Evolutionary conservation across 2,329 filamentous ascomycete genomes (phyloP).

Genomic region (Thelonectria blattea): DNA sequence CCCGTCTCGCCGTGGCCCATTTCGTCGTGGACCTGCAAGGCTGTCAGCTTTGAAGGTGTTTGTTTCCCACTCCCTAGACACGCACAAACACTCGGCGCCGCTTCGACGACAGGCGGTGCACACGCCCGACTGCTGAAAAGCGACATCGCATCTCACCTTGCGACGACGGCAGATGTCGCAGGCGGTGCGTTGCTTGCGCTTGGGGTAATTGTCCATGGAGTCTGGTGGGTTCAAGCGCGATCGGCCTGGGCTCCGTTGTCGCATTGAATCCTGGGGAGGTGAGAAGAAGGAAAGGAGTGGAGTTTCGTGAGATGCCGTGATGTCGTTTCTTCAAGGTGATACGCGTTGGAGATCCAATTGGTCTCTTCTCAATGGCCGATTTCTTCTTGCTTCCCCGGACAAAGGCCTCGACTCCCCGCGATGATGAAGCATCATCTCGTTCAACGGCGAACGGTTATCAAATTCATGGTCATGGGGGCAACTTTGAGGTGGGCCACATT

Average conservation of each 20-base stretch:
- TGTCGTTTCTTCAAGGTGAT: too few species aligned
- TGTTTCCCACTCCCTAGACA: neutral
- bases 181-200: constrained; percentile 8
- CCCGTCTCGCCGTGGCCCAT: neutral
- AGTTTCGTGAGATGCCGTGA: too few species aligned
- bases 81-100: constrained; percentile 4
- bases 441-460: neutral
- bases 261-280: neutral
- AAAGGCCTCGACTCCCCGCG: neutral
- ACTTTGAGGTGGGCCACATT: neutral
- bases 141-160: constrained; percentile 4
- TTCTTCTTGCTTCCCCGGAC: neutral
- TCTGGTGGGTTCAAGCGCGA: neutral
- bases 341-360: too few species aligned
- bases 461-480: neutral
- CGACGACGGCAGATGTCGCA: constrained; percentile 9
- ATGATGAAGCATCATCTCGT: too few species aligned
- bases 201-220: constrained; percentile 4
- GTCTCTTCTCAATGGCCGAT: too few species aligned
- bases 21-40: constrained; percentile 5
- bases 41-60: neutral
- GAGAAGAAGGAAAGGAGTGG: neutral
- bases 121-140: neutral
- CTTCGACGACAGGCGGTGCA: constrained; percentile 10
- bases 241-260: neutral